A percentile compares a stretch with the other conserved stretches of the same genome.
phyloP scores from a whole-genome alignment of 768 basidiomycete genomes.

The Hemileccinum rubropunctum region DNA sequence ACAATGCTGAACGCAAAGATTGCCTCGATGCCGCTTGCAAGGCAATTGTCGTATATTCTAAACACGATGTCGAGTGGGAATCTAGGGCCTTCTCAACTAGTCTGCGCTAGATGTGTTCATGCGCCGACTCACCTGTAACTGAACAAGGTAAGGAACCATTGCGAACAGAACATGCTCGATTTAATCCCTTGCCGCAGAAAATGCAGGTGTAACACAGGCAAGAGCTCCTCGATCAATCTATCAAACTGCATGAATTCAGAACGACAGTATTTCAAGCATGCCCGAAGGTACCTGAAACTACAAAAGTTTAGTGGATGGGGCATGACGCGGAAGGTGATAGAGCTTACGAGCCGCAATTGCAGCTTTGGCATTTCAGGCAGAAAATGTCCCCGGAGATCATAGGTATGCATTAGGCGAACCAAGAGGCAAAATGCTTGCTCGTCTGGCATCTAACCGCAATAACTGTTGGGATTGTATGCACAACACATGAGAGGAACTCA shows the following conservation, averaged over 20 bases:
- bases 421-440: constrained; percentile 97
- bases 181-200: constrained; percentile 93
- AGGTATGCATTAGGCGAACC: constrained; percentile 93
- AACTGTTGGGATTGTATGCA: background rate
- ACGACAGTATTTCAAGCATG: constrained; percentile 1
- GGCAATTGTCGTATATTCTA: constrained; percentile 93
- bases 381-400: constrained; percentile 94
- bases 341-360: constrained; percentile 80
- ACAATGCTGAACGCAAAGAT: constrained; percentile 93
- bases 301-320: constrained; percentile 1
- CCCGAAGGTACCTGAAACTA: constrained; percentile 57
- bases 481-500: constrained; percentile 35
- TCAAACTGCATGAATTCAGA: constrained; percentile 66
- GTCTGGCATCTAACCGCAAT: constrained; percentile 83
- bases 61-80: constrained; percentile 95
- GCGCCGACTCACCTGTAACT: constrained; percentile 70
- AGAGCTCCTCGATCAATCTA: constrained; percentile 85
- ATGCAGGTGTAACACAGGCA: constrained; percentile 91
- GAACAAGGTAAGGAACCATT: constrained; percentile 98
- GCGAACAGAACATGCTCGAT: constrained; percentile 97
- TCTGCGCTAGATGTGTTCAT: background rate
- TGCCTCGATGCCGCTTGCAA: constrained; percentile 96
- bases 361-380: constrained; percentile 99
- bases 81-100: constrained; percentile 37
- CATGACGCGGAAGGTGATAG: background rate